Evolutionary conservation across 2,329 filamentous ascomycete genomes (phyloP).

Genomic region (Colletotrichum eleusines): DNA sequence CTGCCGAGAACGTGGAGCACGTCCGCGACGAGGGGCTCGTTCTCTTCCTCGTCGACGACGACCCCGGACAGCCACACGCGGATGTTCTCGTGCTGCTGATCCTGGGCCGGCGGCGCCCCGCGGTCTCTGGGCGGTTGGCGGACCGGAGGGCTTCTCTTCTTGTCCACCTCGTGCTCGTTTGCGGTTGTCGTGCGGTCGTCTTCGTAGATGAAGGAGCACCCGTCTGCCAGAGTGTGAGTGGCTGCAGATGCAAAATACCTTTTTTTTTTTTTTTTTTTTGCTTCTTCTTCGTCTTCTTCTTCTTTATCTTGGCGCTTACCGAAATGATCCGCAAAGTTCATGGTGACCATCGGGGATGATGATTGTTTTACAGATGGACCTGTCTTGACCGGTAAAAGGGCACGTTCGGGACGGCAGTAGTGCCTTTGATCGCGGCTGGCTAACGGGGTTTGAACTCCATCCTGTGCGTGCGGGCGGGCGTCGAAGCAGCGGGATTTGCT

Average conservation of each 20-base stretch:
- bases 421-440: not conserved
- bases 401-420: not conserved
- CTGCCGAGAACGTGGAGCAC: constrained; percentile 13
- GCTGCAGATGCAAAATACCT: not conserved
- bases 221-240: constrained; percentile 3
- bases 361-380: not conserved
- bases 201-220: constrained; percentile 16
- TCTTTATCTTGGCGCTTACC: constrained; percentile 17
- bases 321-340: constrained; percentile 25
- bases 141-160: not conserved
- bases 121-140: not conserved
- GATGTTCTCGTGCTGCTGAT: constrained; percentile 25
- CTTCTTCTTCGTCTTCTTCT: too few relatives aligned
- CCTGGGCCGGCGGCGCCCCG: not conserved
- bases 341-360: not conserved
- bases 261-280: too few relatives aligned
- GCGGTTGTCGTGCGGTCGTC: constrained; percentile 15
- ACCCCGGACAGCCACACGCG: constrained; percentile 31
- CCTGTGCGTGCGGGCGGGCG: not conserved
- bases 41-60: constrained; percentile 27
- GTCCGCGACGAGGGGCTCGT: constrained; percentile 21
- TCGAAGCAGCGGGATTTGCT: too few relatives aligned
- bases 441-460: not conserved
- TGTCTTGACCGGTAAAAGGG: not conserved
- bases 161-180: not conserved